Percentiles rank a stretch among this genome's conserved stretches.
These are phyloP conservation scores for Pythium sukuiense DNA, from an alignment of 352 stramenopile genomes.

Conservation along the genomic window DNA sequence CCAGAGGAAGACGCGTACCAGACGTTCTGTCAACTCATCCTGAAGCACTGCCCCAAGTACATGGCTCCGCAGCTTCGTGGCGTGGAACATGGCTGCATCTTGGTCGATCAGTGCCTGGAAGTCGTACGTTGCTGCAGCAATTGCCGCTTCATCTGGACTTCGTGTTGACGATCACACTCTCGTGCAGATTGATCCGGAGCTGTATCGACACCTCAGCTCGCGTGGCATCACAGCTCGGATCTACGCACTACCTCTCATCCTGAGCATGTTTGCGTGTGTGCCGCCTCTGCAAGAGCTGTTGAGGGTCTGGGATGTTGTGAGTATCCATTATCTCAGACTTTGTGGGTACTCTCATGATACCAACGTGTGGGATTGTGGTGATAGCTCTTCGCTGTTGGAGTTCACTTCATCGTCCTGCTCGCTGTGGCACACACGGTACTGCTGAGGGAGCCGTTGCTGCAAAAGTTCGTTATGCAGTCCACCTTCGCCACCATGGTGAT, in stretches of 20 bases:
- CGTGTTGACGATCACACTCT: background rate
- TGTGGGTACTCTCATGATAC: background rate
- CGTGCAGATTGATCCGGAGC: slow-evolving; percentile 66
- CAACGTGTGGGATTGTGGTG: background rate
- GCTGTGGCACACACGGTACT: slow-evolving; percentile 87
- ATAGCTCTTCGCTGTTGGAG: slow-evolving; percentile 88
- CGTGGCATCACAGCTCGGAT: slow-evolving; percentile 81
- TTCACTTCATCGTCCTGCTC: slow-evolving; percentile 92
- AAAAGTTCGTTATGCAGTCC: slow-evolving; percentile 43
- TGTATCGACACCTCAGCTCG: slow-evolving; percentile 77
- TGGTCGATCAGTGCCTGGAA: slow-evolving; percentile 79
- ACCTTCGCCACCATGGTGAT: background rate
- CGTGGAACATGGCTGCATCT: slow-evolving; percentile 74
- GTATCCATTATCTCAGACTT: background rate
- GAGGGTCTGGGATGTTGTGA: slow-evolving; percentile 90
- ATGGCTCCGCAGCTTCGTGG: slow-evolving; percentile 87
- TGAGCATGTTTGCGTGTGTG: slow-evolving; percentile 90
- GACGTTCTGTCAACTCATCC: slow-evolving; percentile 88
- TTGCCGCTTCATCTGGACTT: background rate
- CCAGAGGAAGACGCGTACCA: slow-evolving; percentile 90
- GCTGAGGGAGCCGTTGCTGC: slow-evolving; percentile 80
- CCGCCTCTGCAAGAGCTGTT: slow-evolving; percentile 87
- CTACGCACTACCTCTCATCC: slow-evolving; percentile 86
- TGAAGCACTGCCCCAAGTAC: slow-evolving; percentile 88
- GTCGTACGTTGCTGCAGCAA: slow-evolving; percentile 14